Base-by-base conservation (phyloP, 495 filamentous ascomycete species). In the Penicillium antarcticum region DNA sequence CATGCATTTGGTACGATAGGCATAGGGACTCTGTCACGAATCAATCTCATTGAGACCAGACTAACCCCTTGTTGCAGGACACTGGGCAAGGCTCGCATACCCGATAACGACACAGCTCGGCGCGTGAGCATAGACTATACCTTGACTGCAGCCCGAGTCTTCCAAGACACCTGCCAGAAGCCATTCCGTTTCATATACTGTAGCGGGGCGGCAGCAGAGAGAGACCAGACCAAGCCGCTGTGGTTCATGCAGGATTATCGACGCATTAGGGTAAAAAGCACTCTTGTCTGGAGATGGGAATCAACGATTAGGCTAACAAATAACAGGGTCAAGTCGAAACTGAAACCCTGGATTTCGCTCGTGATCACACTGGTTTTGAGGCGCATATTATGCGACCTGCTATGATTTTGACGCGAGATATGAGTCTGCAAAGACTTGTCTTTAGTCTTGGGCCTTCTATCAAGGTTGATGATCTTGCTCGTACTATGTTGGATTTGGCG, bases 131-230 rank as follows among this genome's bases (percentile, higher is more conserved):
- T 80, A 4, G 75, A 79, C 16, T 80, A 71, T 48, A 70, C 74
- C 0, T 35, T 75, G 0, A 62, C 73, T 5, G 75, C 68, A 11
- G 73, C 69, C 2, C 62, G 62, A 42, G 67, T 69, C 8, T 76
- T 82, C 53, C 52, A 62, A 12, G 33, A 60, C 39, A 46, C 39
- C 2, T 47, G 47, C 4, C 36, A 48, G 18, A 67, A 63, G 40
- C 69, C 64, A 29, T 78, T 84, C 48, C 68, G 73, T 9, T 82
- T 81, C 50, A 60, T 81, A 2, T 79, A 79, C 58, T 66, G 73
- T 42, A 79, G 77, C 51, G 78, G 79, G 16, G 67, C 56, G 6
- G 57, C 57, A 0, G 69, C 73, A 10, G 77, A 80, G 50, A 67
- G 71, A 57, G 72, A 80, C 38, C 69, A 78, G 57, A 57, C 48